Evolutionary conservation across 352 stramenopile genomes (phyloP).

Genomic region (Blastocystis sp.): DNA sequence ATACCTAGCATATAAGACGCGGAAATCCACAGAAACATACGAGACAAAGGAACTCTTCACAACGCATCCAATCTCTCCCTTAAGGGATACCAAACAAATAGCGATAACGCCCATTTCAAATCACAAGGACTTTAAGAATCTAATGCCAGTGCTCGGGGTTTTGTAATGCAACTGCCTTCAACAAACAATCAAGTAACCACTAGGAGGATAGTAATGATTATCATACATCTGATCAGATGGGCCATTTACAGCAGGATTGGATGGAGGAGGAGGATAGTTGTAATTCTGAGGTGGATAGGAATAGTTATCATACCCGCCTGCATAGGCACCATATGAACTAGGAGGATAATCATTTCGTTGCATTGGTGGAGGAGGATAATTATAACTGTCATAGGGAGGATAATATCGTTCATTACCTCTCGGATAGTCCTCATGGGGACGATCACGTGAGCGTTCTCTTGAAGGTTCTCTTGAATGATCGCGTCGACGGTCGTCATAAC

Average conservation of each 20-base stretch:
- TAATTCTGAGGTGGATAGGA: not conserved
- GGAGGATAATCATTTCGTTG: not conserved
- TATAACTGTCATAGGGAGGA: not conserved
- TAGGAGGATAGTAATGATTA: not conserved
- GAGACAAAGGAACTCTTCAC: conserved; percentile 61
- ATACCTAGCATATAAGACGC: conserved; percentile 42
- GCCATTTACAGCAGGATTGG: not conserved
- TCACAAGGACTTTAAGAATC: not conserved
- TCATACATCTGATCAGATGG: not conserved
- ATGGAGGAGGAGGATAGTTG: not conserved
- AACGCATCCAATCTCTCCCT: conserved; percentile 66
- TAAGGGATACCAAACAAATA: conserved; percentile 60
- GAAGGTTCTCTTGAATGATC: not conserved
- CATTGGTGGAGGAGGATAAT: not conserved
- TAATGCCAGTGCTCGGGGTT: conserved; percentile 28
- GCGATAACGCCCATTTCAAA: conserved; percentile 52
- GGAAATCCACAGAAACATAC: not conserved
- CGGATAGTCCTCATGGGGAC: not conserved
- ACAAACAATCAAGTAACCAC: conserved; percentile 38
- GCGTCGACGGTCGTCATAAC: not conserved
- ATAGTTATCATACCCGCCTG: not conserved
- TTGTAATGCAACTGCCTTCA: not conserved
- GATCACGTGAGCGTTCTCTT: not conserved
- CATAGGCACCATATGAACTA: not conserved
- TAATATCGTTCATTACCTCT: not conserved